Evolutionary conservation across 148 eudicot genomes (phyloP), one percentile per base, ranked within the genome.

Genomic region (Nepenthes gracilis): DNA sequence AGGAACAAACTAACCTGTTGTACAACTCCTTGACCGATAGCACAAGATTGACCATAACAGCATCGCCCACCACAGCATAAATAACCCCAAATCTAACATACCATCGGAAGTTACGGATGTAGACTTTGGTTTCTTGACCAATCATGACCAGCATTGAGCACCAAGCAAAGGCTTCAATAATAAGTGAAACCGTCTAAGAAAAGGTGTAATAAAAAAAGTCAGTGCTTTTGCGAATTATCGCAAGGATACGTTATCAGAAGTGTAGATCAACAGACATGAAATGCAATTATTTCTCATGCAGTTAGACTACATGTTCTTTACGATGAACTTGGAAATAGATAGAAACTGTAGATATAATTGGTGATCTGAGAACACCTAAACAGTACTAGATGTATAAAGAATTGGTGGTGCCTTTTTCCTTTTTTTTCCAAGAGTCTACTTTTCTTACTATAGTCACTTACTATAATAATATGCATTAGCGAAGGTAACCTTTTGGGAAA

Each of bases 51-150:
- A 88, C 74, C 90, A 84, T 71, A 49, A 86, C 96, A 57, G 77
- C 74, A 70, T 88, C 85, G 43, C 95, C 98, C 9, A 93, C 80
- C 79, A 88, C 64, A 64, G 91, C 81, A 77, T 86, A 93, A 57
- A 88, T 68, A 57, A 93, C 76, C n/a, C 81, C 89, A 72, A 86
- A 88, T 65, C 89, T 77, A 56, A 93, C 85, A 75, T 74, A 76
- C 98, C 98, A 93, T 61, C 98, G 80, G 9, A 77, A 72, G 52
- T 93, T 95, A 67, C 80, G 72, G 43, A 93, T 81, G 64, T 93
- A 93, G 33, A 93, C 85, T 68, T 71, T 88, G 37, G 85, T 88
- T 81, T 93, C 98, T 48, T 86, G 67, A 63, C 62, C 80, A 67
- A 76, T 74, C 98, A 93, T 84, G 57, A 82, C 64, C 63, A 93